These are phyloP conservation scores for Schizosaccharomyces octosporus DNA, from an alignment of 805 yeast genomes.

Conservation along the genomic window DNA sequence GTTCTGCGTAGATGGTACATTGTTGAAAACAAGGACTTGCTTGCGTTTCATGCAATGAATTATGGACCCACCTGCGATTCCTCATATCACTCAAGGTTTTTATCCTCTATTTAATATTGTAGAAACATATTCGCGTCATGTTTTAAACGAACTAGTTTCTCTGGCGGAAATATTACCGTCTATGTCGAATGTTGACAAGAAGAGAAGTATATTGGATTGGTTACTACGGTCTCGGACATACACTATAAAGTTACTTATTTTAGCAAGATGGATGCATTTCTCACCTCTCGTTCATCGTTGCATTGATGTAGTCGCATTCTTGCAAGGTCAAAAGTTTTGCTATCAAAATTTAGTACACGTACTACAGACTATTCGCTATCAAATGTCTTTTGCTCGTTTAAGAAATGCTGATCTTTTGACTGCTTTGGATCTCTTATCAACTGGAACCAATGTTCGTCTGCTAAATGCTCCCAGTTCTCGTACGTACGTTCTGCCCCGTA, in stretches of 20 bases:
- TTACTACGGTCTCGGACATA: slow-evolving; percentile 58
- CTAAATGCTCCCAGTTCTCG: neutral
- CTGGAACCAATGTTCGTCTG: slow-evolving; percentile 19
- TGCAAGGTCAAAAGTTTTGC: slow-evolving; percentile 50
- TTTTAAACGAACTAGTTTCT: slow-evolving; percentile 24
- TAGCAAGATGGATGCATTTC: slow-evolving; percentile 68
- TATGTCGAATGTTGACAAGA: slow-evolving; percentile 35
- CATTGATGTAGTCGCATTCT: slow-evolving; percentile 74
- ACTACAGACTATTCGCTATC: slow-evolving; percentile 39
- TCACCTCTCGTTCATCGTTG: slow-evolving; percentile 45
- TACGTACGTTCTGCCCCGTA: neutral
- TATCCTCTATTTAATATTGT: slow-evolving; percentile 38
- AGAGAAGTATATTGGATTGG: slow-evolving; percentile 40
- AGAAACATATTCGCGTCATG: slow-evolving; percentile 24
- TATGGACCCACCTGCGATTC: slow-evolving; percentile 22
- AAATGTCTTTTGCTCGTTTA: slow-evolving; percentile 65
- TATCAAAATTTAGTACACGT: slow-evolving; percentile 41
- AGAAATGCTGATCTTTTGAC: slow-evolving; percentile 81
- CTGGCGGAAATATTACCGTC: slow-evolving; percentile 35
- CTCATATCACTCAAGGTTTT: slow-evolving; percentile 51
- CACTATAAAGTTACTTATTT: slow-evolving; percentile 58
- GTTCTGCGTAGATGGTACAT: no score
- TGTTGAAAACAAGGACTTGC: no score
- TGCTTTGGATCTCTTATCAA: slow-evolving; percentile 57
- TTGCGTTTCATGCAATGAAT: slow-evolving; percentile 5